Evolutionary conservation across 108 stramenopile species (phyloP).

Genomic region (Pseudonitzschia delicatissima): DNA sequence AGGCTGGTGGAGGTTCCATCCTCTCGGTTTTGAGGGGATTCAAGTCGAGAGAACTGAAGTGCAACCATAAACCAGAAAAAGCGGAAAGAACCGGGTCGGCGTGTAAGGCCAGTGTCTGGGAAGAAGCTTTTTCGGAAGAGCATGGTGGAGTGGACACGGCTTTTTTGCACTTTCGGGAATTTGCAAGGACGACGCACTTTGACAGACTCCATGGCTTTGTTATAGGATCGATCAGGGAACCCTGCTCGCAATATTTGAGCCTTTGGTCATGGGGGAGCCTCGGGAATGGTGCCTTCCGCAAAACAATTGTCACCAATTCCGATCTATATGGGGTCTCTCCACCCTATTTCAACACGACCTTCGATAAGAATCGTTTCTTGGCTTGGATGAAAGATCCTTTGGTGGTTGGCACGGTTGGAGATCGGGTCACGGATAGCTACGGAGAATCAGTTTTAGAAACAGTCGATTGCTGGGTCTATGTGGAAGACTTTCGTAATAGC

Average conservation of each 20-base stretch:
- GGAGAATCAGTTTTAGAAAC: not conserved
- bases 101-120: too few species aligned
- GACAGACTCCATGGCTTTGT: not conserved
- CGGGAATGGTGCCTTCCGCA: not conserved
- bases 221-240: not conserved
- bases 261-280: not conserved
- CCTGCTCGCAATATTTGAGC: not conserved
- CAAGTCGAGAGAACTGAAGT: not conserved
- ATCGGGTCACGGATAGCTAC: not conserved
- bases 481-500: not conserved
- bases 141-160: not conserved
- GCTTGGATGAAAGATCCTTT: not conserved
- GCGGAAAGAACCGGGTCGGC: too few species aligned
- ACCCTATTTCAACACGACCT: constrained; percentile 1
- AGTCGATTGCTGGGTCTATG: constrained; percentile 3
- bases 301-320: not conserved
- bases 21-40: not conserved
- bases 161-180: not conserved
- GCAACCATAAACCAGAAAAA: not conserved
- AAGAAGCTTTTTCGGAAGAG: not conserved
- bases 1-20: constrained; percentile 21
- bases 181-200: not conserved
- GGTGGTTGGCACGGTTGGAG: not conserved
- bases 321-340: not conserved
- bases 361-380: not conserved